Evolutionary conservation across 1,284 basidiomycete genomes (phyloP).

Genomic region (Irpex sp.): DNA sequence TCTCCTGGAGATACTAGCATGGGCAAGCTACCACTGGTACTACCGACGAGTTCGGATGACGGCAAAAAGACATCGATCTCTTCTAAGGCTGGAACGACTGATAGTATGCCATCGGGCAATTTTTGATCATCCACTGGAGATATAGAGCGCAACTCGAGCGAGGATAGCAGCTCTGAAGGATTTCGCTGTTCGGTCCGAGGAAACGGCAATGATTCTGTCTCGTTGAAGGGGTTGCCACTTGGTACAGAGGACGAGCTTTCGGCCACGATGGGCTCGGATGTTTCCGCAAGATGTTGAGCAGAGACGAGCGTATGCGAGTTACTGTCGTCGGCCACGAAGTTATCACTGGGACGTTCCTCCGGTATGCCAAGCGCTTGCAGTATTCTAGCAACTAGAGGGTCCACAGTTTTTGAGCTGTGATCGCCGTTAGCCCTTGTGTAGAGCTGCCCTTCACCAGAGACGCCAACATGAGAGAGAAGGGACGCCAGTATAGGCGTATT

Average conservation of each 20-base stretch:
- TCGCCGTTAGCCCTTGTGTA: background rate
- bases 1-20: no score
- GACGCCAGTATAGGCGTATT: background rate
- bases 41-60: background rate
- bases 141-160: background rate
- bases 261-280: no score
- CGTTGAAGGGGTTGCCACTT: no score
- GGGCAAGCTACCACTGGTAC: no score
- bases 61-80: background rate
- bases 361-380: background rate
- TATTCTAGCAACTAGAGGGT: background rate
- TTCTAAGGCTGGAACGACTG: background rate
- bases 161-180: background rate
- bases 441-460: background rate
- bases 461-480: background rate
- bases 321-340: background rate
- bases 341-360: background rate
- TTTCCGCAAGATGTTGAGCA: background rate
- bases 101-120: background rate
- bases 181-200: background rate
- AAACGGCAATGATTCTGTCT: no score
- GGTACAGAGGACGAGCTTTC: no score
- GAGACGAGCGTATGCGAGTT: background rate
- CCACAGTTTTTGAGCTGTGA: background rate
- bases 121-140: background rate